phyloP scores from a whole-genome alignment of 805 yeast species.

The Wickerhamiella spandovensis region DNA sequence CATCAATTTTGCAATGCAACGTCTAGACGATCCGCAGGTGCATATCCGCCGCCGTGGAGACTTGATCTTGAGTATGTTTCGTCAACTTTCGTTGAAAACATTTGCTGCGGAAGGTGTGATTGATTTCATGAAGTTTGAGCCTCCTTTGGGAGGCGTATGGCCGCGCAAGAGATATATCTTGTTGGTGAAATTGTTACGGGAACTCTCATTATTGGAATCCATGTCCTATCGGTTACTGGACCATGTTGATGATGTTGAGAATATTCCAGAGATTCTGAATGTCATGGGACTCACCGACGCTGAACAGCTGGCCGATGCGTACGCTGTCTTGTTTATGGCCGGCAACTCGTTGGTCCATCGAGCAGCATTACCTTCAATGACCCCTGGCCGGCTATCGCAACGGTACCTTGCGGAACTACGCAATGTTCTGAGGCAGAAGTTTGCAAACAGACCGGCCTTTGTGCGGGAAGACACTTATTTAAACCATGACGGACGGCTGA shows the following conservation, averaged over 20 bases:
- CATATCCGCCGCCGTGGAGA: slow-evolving; percentile 18
- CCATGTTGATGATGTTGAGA: slow-evolving; percentile 15
- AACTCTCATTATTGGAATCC: slow-evolving; percentile 18
- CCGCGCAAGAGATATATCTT: slow-evolving; percentile 22
- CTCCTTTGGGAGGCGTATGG: slow-evolving; percentile 24
- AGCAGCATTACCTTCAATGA: slow-evolving; percentile 22
- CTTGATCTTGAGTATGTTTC: slow-evolving; percentile 7
- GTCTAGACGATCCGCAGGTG: slow-evolving; percentile 13
- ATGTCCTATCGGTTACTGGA: slow-evolving; percentile 20
- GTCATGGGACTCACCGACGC: slow-evolving; percentile 23
- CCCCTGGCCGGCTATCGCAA: slow-evolving; percentile 20
- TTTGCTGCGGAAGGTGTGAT: slow-evolving; percentile 14
- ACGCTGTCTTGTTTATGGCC: slow-evolving; percentile 23
- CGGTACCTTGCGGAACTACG: neutral
- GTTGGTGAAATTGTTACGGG: slow-evolving; percentile 17
- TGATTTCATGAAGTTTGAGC: slow-evolving; percentile 22
- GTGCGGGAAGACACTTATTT: slow-evolving; percentile 1
- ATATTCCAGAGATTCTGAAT: slow-evolving; percentile 14
- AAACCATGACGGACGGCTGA: slow-evolving; percentile 17
- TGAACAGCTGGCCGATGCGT: slow-evolving; percentile 18
- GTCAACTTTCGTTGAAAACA: neutral
- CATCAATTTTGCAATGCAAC: slow-evolving; percentile 21
- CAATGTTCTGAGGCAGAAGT: neutral
- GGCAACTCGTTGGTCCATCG: slow-evolving; percentile 20
- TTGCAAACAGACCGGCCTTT: neutral